These are phyloP conservation scores for Piper longum DNA, from an alignment of 164 flowering plant species.

Conservation along the genomic window DNA sequence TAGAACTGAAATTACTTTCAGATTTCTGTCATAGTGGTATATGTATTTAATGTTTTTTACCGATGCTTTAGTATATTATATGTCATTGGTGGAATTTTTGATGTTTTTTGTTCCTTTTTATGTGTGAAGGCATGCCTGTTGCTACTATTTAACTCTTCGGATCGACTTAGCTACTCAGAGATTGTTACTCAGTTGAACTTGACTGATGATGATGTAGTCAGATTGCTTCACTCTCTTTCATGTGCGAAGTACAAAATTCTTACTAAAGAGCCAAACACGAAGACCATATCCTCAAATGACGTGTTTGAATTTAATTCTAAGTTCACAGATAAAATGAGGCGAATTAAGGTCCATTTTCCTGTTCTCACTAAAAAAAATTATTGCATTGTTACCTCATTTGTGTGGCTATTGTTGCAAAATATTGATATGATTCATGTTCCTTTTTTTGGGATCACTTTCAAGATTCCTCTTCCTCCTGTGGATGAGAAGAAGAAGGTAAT, in stretches of 20 bases:
- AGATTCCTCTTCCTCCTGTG: conserved; percentile 75
- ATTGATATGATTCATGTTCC: neutral
- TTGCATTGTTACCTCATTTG: no score
- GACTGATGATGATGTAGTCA: conserved; percentile 58
- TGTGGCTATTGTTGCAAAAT: no score
- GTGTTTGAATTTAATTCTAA: conserved; percentile 69
- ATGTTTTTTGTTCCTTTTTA: neutral
- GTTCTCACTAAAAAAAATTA: no score
- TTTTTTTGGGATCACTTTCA: conserved; percentile 8
- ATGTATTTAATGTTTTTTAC: neutral
- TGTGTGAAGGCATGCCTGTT: conserved; percentile 50
- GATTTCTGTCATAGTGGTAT: neutral
- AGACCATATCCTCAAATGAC: conserved; percentile 54
- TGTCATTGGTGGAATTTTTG: neutral
- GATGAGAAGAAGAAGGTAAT: conserved; percentile 87
- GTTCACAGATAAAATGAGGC: conserved; percentile 83
- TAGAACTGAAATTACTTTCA: neutral
- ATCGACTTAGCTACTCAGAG: conserved; percentile 56
- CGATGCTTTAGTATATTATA: neutral
- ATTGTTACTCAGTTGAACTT: conserved; percentile 71
- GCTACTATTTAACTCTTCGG: conserved; percentile 66
- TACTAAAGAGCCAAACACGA: conserved; percentile 66
- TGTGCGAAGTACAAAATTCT: conserved; percentile 86
- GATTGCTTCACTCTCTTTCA: conserved; percentile 79
- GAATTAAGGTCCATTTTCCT: conserved; percentile 50